Base-by-base conservation (phyloP, 331 rosid genomes). In the Arachis monticola region DNA sequence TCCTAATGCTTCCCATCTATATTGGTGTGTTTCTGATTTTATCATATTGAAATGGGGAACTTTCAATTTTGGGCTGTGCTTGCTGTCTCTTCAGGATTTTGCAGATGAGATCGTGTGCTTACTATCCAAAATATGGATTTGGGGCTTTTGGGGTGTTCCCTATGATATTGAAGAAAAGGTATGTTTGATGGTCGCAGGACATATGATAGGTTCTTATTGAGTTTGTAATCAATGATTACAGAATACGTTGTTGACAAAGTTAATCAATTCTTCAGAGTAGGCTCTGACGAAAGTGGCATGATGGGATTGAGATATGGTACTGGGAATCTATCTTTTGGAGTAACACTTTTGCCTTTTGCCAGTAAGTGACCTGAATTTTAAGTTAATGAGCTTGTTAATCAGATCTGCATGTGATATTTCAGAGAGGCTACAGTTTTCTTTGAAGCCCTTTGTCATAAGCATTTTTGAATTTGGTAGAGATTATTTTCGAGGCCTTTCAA, bases 291-390 rank as follows among this genome's bases (percentile, higher is more conserved):
- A 79, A 83, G 75, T 70, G 92, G 97, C 62, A 77, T 83, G 72
- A 75, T 92, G 86, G 97, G 99, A 69, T 82, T 95, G 86, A 87
- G 97, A 95, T 95, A 92, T 64, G 97, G 97, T 81, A 84, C 99
- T 0, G 83, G 79, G 79, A 92, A 87, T 85, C 81, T 90, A 65
- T 92, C 97, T 13, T 58, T 78, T 83, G 97, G 99, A 62, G 87
- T 86, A 60, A 88, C 93, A 57, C 65, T 85, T 77, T 44, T 56
- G 89, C 99, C 97, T 64, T 86, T 92, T 64, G 81, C 85, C 68
- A 47, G 99, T 95, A 88, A 53, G 94, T 81, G 64, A 52, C 67
- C 71, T 31, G 51, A 32, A 67, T 61, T 72, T 63, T 58, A 8
- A 27, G 72, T 75, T 47, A 2, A 67, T 27, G 67, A 74, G 61